Evolutionary conservation across 2,329 filamentous ascomycete genomes (phyloP), one percentile per base, ranked within the genome.

Genomic region (Davidsoniella australis): DNA sequence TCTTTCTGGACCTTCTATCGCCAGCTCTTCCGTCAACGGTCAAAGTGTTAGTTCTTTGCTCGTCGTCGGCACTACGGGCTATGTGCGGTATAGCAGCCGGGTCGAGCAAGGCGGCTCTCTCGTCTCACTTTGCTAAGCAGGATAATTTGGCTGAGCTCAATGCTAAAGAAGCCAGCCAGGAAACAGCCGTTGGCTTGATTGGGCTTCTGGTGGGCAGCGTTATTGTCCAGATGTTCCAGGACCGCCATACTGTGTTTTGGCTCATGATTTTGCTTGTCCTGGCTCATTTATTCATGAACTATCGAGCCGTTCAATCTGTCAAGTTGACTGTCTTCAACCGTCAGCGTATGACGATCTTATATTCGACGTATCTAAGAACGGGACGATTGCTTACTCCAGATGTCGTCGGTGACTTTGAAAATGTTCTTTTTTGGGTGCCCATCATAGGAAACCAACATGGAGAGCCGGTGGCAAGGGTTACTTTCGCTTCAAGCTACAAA

Each of bases 121-220:
- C 85, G 60, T 83, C 85, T 9, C 91, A 98, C 64, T 96, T 98
- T 68, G 87, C 89, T 7, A 77, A 72, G 56, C 78, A 79, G 60
- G 85, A 86, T 37, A 96, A 95, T 62, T 66, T 96, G 41, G 89
- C 85, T 1, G 89, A 96, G 63, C 71, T 98, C 50, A 96, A 95
- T 65, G 88, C 89, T 50, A 80, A 94, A 73, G 89, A 96, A 61
- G 87, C 87, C 10, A 93, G 85, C 56, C 91, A 96, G 66, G 91
- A 96, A 65, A 96, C 89, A 0, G 78, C 94, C 17, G 85, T 98
- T 50, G 89, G 85, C 2, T 70, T 96, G 23, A 54, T 94, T 33
- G 91, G 91, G 2, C 87, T 96, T 75, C 71, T 94, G 47, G 76
- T 75, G 12, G 91, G 91, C 1, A 91, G 81, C 44, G 53, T 94